Evolutionary conservation across 208 protist genomes (phyloP).

Genomic region (Trypanosomatidae sp.): DNA sequence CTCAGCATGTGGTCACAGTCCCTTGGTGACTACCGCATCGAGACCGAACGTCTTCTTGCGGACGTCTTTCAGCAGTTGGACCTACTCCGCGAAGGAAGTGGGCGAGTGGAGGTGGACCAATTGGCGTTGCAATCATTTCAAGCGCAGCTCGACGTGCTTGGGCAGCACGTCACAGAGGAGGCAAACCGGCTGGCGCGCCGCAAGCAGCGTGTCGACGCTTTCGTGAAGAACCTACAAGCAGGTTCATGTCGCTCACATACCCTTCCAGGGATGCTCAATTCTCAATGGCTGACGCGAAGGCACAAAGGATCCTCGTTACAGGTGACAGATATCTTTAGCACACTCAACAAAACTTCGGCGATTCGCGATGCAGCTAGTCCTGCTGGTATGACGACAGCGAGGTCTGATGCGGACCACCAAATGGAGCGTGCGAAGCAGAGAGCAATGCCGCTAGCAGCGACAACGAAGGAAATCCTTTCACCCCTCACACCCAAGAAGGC

Average conservation of each 20-base stretch:
- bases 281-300: background rate
- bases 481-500: background rate
- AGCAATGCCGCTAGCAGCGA: background rate
- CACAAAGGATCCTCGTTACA: background rate
- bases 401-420: background rate
- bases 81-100: constrained; percentile 11
- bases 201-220: constrained; percentile 7
- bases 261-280: background rate
- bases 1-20: constrained; percentile 7
- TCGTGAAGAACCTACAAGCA: background rate
- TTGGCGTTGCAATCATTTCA: constrained; percentile 12
- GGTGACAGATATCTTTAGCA: too few species aligned
- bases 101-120: constrained; percentile 16
- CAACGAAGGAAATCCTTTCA: background rate
- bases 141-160: constrained; percentile 11
- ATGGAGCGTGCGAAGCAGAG: background rate
- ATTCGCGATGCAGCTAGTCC: background rate
- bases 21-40: constrained; percentile 2
- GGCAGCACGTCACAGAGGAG: constrained; percentile 12
- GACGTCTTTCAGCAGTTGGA: constrained; percentile 16
- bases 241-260: background rate
- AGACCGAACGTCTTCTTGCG: constrained; percentile 11
- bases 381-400: background rate
- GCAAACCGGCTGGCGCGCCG: constrained; percentile 9
- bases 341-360: background rate